These are phyloP conservation scores for Neopestalotiopsis sp. DNA, from an alignment of 2,329 filamentous ascomycete genomes.

Conservation along the genomic window DNA sequence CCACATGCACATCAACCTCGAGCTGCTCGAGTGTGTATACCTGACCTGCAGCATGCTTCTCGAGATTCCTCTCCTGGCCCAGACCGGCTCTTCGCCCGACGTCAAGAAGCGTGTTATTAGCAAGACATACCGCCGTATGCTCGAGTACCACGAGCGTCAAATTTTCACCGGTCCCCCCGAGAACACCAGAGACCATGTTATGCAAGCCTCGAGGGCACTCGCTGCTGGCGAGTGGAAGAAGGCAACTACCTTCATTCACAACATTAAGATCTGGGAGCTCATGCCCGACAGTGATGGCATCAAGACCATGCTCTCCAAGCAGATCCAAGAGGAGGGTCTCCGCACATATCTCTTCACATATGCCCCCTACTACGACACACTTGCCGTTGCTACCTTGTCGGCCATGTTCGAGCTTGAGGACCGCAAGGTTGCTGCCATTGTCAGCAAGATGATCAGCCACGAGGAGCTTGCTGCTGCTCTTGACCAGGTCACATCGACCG, in stretches of 20 bases:
- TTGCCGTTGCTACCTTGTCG: constrained; percentile 83
- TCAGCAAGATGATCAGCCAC: constrained; percentile 99
- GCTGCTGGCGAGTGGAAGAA: constrained; percentile 99
- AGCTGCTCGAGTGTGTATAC: constrained; percentile 97
- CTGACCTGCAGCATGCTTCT: constrained; percentile 99
- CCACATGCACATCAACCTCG: constrained; percentile 99
- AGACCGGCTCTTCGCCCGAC: constrained; percentile 95
- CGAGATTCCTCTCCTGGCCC: constrained; percentile 95
- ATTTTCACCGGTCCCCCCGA: constrained; percentile 98
- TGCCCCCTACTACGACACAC: constrained; percentile 97
- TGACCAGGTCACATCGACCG: constrained; percentile 95
- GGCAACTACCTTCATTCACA: constrained; percentile 89
- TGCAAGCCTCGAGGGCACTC: constrained; percentile 97
- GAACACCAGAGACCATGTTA: constrained; percentile 98
- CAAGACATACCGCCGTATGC: constrained; percentile 98
- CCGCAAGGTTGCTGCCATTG: constrained; percentile 90
- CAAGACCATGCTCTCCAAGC: constrained; percentile 95
- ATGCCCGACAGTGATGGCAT: constrained; percentile 93
- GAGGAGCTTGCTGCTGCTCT: constrained; percentile 95
- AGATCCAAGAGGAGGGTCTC: constrained; percentile 98
- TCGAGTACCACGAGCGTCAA: constrained; percentile 99
- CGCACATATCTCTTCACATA: constrained; percentile 99
- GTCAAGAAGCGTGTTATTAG: constrained; percentile 97
- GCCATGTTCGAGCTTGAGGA: constrained; percentile 94
- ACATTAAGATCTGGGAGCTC: constrained; percentile 99